phyloP scores from a whole-genome alignment of 768 basidiomycete species.

The Calocybe indica region DNA sequence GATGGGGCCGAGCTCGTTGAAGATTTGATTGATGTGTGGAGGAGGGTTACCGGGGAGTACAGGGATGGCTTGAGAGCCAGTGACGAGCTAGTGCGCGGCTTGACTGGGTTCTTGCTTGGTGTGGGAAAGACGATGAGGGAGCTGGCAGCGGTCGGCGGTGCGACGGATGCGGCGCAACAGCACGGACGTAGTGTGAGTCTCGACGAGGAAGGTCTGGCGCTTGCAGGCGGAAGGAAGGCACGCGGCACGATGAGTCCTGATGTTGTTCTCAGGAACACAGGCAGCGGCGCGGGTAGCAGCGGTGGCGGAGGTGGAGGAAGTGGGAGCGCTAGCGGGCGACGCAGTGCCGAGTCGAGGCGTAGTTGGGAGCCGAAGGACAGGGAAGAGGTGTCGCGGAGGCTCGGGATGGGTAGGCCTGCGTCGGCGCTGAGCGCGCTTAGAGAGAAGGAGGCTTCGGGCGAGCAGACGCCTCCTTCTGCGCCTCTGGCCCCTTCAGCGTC shows the following conservation, averaged over 20 bases:
- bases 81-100: constrained; percentile 72
- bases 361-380: constrained; percentile 34
- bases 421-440: constrained; percentile 25
- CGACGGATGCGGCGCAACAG: constrained; percentile 18
- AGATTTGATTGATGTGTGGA: constrained; percentile 57
- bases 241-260: constrained; percentile 22
- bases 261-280: constrained; percentile 7
- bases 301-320: constrained; percentile 28
- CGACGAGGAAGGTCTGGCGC: constrained; percentile 39
- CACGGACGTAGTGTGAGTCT: constrained; percentile 51
- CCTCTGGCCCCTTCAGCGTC: background rate
- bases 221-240: constrained; percentile 24
- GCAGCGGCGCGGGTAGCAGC: constrained; percentile 16
- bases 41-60: constrained; percentile 62
- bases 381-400: constrained; percentile 31
- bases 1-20: constrained; percentile 15
- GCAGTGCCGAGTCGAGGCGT: constrained; percentile 45
- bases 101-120: constrained; percentile 74
- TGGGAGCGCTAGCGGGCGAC: constrained; percentile 50
- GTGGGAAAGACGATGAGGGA: constrained; percentile 68
- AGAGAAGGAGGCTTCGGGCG: constrained; percentile 13
- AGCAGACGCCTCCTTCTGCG: background rate
- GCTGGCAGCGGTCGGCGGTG: constrained; percentile 22
- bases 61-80: constrained; percentile 65
- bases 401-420: constrained; percentile 26